Evolutionary conservation across 345 rosid genomes (phyloP).

Genomic region (Citrus unshiu): DNA sequence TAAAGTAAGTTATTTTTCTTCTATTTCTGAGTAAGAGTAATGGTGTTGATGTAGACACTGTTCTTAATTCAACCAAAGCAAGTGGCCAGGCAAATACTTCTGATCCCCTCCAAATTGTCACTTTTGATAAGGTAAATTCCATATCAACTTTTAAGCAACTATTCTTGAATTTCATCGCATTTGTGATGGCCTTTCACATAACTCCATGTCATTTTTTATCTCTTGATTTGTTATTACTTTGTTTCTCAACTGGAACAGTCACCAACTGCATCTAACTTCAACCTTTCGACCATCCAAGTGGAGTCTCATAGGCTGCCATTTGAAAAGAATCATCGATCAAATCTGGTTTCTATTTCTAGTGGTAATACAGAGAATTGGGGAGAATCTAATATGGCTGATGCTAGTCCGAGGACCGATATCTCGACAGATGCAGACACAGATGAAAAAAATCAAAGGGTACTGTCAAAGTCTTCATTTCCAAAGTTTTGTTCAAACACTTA

Average conservation of each 20-base stretch:
- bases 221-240: neutral
- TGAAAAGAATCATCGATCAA: constrained; percentile 36
- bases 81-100: constrained; percentile 23
- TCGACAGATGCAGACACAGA: constrained; percentile 93
- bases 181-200: neutral
- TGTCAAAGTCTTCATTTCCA: neutral
- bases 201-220: constrained; percentile 1
- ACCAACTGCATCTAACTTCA: constrained; percentile 16
- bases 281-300: constrained; percentile 21
- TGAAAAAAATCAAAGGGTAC: constrained; percentile 79
- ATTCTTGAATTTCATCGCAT: neutral
- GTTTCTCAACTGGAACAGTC: constrained; percentile 14
- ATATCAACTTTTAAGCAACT: neutral
- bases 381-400: constrained; percentile 77
- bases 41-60: constrained; percentile 26
- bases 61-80: constrained; percentile 25
- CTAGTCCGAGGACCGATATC: constrained; percentile 83
- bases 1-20: neutral
- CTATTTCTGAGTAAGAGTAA: neutral
- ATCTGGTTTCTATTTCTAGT: constrained; percentile 34
- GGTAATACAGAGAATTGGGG: constrained; percentile 42
- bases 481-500: neutral
- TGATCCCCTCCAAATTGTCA: constrained; percentile 12
- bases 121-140: constrained; percentile 29
- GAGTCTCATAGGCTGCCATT: constrained; percentile 27